Base-by-base conservation (phyloP, 164 flowering plant species). In the Taxillus chinensis region DNA sequence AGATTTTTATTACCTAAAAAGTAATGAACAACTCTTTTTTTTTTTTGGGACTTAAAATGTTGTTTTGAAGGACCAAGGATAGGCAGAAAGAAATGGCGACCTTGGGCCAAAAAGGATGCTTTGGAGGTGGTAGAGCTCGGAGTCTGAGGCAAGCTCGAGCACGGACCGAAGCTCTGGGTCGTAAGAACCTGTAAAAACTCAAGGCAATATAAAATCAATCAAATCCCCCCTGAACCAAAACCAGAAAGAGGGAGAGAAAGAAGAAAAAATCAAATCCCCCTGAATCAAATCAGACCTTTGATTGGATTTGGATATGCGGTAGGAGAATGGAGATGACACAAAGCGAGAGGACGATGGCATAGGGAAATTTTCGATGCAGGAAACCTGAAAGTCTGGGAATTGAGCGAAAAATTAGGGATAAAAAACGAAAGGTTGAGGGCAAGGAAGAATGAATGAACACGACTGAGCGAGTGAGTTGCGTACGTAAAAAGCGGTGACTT, bases 41-140 rank as follows among this genome's bases (percentile, higher is more conserved):
- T 27, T 27, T 27, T 27, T 27, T 27, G 27, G 27, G 27, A 27
- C 27, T 27, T 27, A 27, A 27, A 27, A 27, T 27, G 27, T 27
- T 27, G 27, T 27, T 27, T 27, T 27, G 27, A 27, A 27, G 27
- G 27, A 27, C 27, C 27, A 27, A 27, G 27, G 27, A 27, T 27
- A 27, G 27, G 12, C 51, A 4, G 4, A 43, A 64, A 37, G 11
- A 61, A 45, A 50, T 40, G 8, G 16, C 40, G 5, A 83, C 98
- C 96, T 92, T 39, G 86, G 86, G 8, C 96, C 93, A 53, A 85
- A 92, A 39, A 92, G 92, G 68, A 92, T 90, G 15, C 72, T 68
- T 63, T 80, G 83, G 53, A 92, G 76, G 70, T 92, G 93, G 65
- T 74, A 83, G 64, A 92, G 69, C 65, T 92, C 98, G 41, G 92